Conservation (phyloP, 2,329 filamentous ascomycete species). For the Exserohilum turcica region DNA sequence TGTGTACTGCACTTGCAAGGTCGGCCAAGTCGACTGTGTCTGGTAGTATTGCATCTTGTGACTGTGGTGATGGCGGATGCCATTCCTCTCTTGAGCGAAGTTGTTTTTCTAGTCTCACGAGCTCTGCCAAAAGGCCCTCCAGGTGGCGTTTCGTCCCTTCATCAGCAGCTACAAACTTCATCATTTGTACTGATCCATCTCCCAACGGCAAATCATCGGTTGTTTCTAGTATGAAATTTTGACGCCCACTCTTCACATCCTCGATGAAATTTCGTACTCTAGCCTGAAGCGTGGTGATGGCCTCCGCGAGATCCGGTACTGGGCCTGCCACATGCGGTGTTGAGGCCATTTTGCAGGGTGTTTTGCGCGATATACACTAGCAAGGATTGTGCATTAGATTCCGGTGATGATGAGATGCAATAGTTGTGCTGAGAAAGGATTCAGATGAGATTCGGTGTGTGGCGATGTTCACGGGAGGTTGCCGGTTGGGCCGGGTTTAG, state of each 20-base stretch:
- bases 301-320: not conserved
- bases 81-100: conserved; percentile 11
- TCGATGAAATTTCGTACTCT: not conserved
- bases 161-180: not conserved
- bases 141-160: not conserved
- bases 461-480: not conserved
- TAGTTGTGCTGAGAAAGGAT: not conserved
- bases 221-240: not conserved
- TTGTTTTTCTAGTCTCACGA: conserved; percentile 1
- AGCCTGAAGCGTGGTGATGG: conserved; percentile 1
- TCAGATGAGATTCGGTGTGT: not conserved
- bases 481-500: not conserved
- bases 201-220: not conserved
- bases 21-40: conserved; percentile 19
- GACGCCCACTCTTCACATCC: not conserved
- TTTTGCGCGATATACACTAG: not conserved
- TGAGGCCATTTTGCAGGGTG: not conserved
- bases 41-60: not conserved
- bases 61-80: conserved; percentile 3
- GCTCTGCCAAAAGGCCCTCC: not conserved
- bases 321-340: not conserved
- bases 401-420: not conserved
- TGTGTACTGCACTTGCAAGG: conserved; percentile 12
- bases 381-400: not conserved
- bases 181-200: not conserved